Conservation (phyloP, 345 rosid genomes). For the Brassica napus region Da-Ae NC_063438.1:21927001-21927500, state of each 20-base stretch:
- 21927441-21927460: not conserved
- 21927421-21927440: not conserved
- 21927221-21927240: not conserved
- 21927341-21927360: not conserved
- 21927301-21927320: not conserved
- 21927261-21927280: not conserved
- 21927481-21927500: not conserved
- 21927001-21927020: not conserved
- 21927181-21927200: slow-evolving; percentile 40
- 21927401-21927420: not conserved
- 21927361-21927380: not conserved
- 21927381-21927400: not conserved
- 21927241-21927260: not conserved
- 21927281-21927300: not conserved
- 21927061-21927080: slow-evolving; percentile 43
- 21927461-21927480: not conserved
- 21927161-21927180: slow-evolving; percentile 64
- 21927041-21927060: not conserved
- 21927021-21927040: not conserved
- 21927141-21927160: slow-evolving; percentile 68
- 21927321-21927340: not conserved
- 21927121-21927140: slow-evolving; percentile 74
- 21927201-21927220: not conserved
- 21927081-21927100: slow-evolving; percentile 70
- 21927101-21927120: slow-evolving; percentile 92